Conservation (phyloP, 495 filamentous ascomycete genomes). For the Lasiosphaeria ovina region DNA sequence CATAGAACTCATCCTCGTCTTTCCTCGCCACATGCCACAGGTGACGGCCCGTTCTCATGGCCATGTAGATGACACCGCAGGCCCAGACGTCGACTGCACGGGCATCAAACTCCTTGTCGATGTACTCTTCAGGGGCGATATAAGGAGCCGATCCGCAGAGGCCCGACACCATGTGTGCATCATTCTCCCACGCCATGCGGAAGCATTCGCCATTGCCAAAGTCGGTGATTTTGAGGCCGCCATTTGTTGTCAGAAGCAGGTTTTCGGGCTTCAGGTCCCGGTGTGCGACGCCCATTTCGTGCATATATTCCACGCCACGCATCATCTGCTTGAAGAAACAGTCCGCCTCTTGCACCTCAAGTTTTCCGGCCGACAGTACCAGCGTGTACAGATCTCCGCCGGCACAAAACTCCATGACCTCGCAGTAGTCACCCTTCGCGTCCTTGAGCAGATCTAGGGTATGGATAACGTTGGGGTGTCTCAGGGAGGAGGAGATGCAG, state of each 20-base stretch:
- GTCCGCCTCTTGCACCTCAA: slow-evolving; percentile 91
- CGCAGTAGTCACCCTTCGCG: slow-evolving; percentile 96
- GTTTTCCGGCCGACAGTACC: slow-evolving; percentile 85
- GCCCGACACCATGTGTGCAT: slow-evolving; percentile 96
- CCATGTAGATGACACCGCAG: slow-evolving; percentile 99
- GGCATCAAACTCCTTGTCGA: slow-evolving; percentile 92
- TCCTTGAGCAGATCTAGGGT: slow-evolving; percentile 94
- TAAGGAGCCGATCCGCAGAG: slow-evolving; percentile 96
- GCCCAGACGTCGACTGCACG: slow-evolving; percentile 97
- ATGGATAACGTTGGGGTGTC: slow-evolving; percentile 98
- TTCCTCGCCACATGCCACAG: slow-evolving; percentile 94
- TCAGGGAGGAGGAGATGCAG: slow-evolving; percentile 94
- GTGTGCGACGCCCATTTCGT: slow-evolving; percentile 99
- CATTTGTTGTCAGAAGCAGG: slow-evolving; percentile 86
- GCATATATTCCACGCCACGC: slow-evolving; percentile 99
- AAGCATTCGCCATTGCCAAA: slow-evolving; percentile 99
- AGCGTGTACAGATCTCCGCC: slow-evolving; percentile 96
- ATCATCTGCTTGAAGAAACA: slow-evolving; percentile 99
- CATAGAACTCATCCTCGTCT: slow-evolving; percentile 96
- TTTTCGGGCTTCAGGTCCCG: slow-evolving; percentile 98
- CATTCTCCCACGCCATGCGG: slow-evolving; percentile 98
- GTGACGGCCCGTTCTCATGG: slow-evolving; percentile 95
- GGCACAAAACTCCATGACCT: slow-evolving; percentile 99
- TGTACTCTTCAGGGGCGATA: slow-evolving; percentile 96
- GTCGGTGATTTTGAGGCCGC: slow-evolving; percentile 96